Conservation (phyloP, 148 eudicot genomes). For the Cornus florida region DNA sequence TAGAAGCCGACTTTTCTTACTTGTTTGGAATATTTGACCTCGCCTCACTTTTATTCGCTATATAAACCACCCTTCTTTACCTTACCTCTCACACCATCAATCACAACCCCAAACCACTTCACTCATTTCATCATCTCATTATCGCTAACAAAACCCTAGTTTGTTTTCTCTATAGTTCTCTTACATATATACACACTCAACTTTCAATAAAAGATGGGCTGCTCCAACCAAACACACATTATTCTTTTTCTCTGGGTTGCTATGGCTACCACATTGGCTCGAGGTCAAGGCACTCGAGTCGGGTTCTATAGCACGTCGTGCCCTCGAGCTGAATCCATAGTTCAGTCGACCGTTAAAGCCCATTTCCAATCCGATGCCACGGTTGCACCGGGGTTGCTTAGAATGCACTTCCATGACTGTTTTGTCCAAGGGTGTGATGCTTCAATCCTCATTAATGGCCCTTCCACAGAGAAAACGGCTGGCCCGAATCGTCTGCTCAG, state of each 20-base stretch:
- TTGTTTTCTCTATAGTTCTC: neutral
- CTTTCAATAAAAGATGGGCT: neutral
- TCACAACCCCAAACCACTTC: neutral
- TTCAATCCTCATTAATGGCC: slow-evolving; percentile 42
- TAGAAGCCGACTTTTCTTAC: no score
- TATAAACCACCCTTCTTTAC: no score
- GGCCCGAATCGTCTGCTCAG: slow-evolving; percentile 27
- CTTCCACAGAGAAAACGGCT: slow-evolving; percentile 31
- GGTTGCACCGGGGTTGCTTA: slow-evolving; percentile 35
- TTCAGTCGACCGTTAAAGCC: slow-evolving; percentile 25
- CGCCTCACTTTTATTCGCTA: neutral
- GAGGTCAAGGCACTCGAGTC: slow-evolving; percentile 39
- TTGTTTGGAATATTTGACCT: no score
- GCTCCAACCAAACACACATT: neutral
- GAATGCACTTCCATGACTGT: slow-evolving; percentile 53
- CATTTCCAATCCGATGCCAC: slow-evolving; percentile 21
- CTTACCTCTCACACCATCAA: neutral
- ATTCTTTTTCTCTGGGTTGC: slow-evolving; percentile 16
- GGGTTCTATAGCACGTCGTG: slow-evolving; percentile 40
- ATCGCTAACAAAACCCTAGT: neutral
- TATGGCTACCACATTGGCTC: slow-evolving; percentile 8
- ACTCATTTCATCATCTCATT: neutral
- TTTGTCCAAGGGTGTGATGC: slow-evolving; percentile 52
- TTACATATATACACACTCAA: no score
- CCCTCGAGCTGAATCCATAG: slow-evolving; percentile 31